phyloP scores from a whole-genome alignment of 2,329 filamentous ascomycete species.

The Colletotrichum tanaceti region DNA sequence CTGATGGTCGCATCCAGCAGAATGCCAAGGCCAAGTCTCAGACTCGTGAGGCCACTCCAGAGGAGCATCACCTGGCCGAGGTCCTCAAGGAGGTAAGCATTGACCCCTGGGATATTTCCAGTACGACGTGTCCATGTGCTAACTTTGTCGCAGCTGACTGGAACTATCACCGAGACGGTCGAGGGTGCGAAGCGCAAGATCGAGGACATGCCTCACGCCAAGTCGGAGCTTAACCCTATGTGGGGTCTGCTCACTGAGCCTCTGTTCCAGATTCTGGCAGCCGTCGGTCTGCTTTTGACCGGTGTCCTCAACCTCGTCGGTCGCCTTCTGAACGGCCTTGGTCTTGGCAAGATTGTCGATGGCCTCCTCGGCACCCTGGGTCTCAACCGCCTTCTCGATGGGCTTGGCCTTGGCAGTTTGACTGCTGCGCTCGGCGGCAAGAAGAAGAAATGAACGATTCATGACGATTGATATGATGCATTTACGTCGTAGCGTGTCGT shows the following conservation, averaged over 20 bases:
- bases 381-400: conserved; percentile 78
- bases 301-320: conserved; percentile 90
- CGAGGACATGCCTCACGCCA: conserved; percentile 90
- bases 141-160: conserved; percentile 69
- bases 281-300: conserved; percentile 82
- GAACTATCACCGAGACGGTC: conserved; percentile 82
- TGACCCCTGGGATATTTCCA: background rate
- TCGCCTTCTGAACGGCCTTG: conserved; percentile 81
- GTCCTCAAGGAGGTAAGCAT: conserved; percentile 76
- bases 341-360: conserved; percentile 84
- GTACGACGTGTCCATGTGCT: background rate
- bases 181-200: conserved; percentile 91
- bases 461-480: conserved; percentile 7
- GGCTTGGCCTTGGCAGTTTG: conserved; percentile 72
- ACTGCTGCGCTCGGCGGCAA: conserved; percentile 55
- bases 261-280: conserved; percentile 90
- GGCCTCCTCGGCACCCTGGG: conserved; percentile 81
- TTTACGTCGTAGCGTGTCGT: conserved; percentile 1
- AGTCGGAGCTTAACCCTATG: conserved; percentile 93
- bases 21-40: conserved; percentile 86
- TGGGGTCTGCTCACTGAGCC: conserved; percentile 87
- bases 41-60: conserved; percentile 79
- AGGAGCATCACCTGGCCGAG: conserved; percentile 88
- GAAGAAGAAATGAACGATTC: conserved; percentile 48
- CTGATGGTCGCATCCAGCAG: conserved; percentile 85